Percentiles rank a stretch among this genome's conserved stretches.
phyloP scores from a whole-genome alignment of 1,139 yeast genomes.

The Williopsis jadinii region DNA sequence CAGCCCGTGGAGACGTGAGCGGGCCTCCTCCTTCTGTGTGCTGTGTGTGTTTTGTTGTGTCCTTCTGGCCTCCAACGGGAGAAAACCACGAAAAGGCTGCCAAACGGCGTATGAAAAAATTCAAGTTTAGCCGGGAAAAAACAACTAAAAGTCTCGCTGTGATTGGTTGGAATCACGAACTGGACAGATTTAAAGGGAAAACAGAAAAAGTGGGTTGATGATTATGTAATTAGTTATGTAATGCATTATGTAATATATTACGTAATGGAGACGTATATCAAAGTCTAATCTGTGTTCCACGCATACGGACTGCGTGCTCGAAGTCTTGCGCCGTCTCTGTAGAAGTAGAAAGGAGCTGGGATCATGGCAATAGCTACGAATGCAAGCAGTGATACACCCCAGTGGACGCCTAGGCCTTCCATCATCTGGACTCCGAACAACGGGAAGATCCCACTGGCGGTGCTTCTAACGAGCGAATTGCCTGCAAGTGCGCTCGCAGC shows the following conservation, averaged over 20 bases:
- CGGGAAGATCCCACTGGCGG: conserved; percentile 72
- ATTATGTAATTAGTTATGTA: too few relatives aligned
- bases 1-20: too few relatives aligned
- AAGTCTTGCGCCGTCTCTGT: conserved; percentile 45
- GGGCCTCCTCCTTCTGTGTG: not conserved
- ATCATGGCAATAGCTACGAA: conserved; percentile 49
- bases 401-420: conserved; percentile 44
- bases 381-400: conserved; percentile 59
- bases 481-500: conserved; percentile 84
- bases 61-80: too few relatives aligned
- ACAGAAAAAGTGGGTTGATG: too few relatives aligned
- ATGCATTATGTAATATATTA: too few relatives aligned
- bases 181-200: too few relatives aligned
- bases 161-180: not conserved
- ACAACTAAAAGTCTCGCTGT: not conserved
- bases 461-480: conserved; percentile 61
- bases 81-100: too few relatives aligned
- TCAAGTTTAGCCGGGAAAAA: not conserved
- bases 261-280: too few relatives aligned
- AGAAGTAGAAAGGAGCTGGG: conserved; percentile 62
- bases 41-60: not conserved
- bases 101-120: not conserved
- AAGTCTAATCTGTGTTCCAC: conserved; percentile 20
- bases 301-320: conserved; percentile 47
- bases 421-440: conserved; percentile 59